Conservation (phyloP, 176 grass and related monocot genomes). For the Zoysia japonica region DNA sequence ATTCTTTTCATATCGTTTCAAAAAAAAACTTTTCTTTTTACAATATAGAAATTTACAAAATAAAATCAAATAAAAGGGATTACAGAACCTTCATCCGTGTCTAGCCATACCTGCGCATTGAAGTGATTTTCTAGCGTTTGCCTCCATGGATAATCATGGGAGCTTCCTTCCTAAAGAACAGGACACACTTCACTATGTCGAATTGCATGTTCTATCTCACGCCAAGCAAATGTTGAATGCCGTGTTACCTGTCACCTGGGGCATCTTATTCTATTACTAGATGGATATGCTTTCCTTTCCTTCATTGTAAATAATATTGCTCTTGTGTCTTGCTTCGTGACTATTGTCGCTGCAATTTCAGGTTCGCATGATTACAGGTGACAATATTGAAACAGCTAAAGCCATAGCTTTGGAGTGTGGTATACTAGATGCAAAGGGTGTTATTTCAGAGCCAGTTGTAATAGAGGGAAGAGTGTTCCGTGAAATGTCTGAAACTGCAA, state of each 20-base stretch:
- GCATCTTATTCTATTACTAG: slow-evolving; percentile 1
- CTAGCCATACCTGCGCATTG: neutral
- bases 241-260: neutral
- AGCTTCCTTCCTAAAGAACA: neutral
- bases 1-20: neutral
- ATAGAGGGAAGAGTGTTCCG: slow-evolving; percentile 92
- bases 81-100: neutral
- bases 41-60: neutral
- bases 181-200: neutral
- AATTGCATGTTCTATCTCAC: neutral
- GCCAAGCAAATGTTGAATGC: neutral
- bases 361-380: slow-evolving; percentile 98
- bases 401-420: slow-evolving; percentile 96
- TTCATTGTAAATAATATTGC: slow-evolving; percentile 5
- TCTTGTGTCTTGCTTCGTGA: slow-evolving; percentile 6
- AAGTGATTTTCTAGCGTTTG: neutral
- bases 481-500: slow-evolving; percentile 58
- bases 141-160: neutral
- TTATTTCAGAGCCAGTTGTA: slow-evolving; percentile 46
- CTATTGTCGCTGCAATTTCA: slow-evolving; percentile 37
- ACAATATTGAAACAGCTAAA: slow-evolving; percentile 94
- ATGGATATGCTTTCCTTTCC: neutral
- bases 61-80: neutral
- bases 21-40: neutral
- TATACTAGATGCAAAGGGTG: slow-evolving; percentile 61